Conservation (phyloP, 805 yeast species). For the Ogataea nitratoaversa region DNA sequence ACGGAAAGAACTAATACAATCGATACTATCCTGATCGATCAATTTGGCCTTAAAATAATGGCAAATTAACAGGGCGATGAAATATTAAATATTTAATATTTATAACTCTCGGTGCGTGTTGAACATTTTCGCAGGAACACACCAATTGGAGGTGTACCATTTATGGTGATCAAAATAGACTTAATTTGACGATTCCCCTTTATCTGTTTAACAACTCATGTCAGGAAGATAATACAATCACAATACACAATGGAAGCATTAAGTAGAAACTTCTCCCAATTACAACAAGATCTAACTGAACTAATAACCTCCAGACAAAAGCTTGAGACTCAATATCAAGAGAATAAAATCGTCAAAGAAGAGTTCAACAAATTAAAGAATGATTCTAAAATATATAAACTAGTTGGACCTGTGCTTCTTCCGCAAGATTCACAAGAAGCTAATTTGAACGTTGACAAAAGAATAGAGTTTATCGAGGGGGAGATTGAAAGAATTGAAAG, state of each 20-base stretch:
- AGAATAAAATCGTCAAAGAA: slow-evolving; percentile 80
- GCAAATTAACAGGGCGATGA: too few relatives aligned
- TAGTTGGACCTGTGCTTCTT: slow-evolving; percentile 86
- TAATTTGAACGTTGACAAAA: slow-evolving; percentile 73
- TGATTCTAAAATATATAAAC: slow-evolving; percentile 76
- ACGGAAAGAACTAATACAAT: too few relatives aligned
- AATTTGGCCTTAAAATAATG: too few relatives aligned
- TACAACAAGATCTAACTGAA: slow-evolving; percentile 36
- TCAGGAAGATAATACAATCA: too few relatives aligned
- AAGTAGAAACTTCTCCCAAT: slow-evolving; percentile 20
- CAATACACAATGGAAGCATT: slow-evolving; percentile 20
- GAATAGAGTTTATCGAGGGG: slow-evolving; percentile 78
- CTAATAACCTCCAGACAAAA: slow-evolving; percentile 72
- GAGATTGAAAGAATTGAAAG: slow-evolving; percentile 79
- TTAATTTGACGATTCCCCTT: too few relatives aligned
- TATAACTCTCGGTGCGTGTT: too few relatives aligned
- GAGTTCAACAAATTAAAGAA: slow-evolving; percentile 62
- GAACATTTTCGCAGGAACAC: too few relatives aligned
- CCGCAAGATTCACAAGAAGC: slow-evolving; percentile 90
- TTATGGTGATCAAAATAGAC: too few relatives aligned
- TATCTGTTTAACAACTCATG: too few relatives aligned
- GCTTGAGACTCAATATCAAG: slow-evolving; percentile 92
- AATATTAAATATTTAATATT: too few relatives aligned
- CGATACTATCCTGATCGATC: too few relatives aligned
- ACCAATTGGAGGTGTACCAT: too few relatives aligned